Percentiles rank a stretch among this genome's conserved stretches.
These are phyloP conservation scores for Candida jianshihensis DNA, from an alignment of 805 yeast species.

Conservation along the genomic window DNA sequence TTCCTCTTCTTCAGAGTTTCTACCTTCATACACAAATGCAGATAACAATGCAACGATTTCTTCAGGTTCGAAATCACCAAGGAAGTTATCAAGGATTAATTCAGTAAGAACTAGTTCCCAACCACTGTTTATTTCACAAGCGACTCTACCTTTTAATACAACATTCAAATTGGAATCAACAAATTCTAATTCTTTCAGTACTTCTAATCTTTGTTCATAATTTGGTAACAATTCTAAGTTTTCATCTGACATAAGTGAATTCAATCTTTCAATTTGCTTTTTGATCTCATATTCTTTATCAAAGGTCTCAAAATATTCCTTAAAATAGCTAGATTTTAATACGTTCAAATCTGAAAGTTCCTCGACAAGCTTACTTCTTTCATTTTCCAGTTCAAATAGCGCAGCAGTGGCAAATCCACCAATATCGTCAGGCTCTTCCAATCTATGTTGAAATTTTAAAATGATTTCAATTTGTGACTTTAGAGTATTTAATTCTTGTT, in stretches of 20 bases:
- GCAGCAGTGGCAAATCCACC: slow-evolving; percentile 26
- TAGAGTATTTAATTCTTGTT: slow-evolving; percentile 30
- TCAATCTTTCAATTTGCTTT: slow-evolving; percentile 46
- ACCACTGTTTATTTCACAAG: slow-evolving; percentile 87
- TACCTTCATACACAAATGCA: slow-evolving; percentile 88
- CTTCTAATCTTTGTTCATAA: slow-evolving; percentile 81
- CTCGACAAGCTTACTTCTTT: slow-evolving; percentile 29
- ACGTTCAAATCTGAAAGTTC: slow-evolving; percentile 24
- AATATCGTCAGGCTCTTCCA: slow-evolving; percentile 39
- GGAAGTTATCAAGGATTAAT: slow-evolving; percentile 80
- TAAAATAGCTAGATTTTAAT: slow-evolving; percentile 36
- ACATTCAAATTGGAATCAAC: slow-evolving; percentile 74
- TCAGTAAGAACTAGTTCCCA: slow-evolving; percentile 90
- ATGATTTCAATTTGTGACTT: slow-evolving; percentile 28
- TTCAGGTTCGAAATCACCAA: slow-evolving; percentile 90
- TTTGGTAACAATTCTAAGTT: slow-evolving; percentile 88
- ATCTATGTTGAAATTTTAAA: slow-evolving; percentile 31
- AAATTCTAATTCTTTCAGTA: slow-evolving; percentile 70
- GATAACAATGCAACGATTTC: slow-evolving; percentile 94
- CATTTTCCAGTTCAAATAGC: slow-evolving; percentile 29
- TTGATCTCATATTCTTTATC: slow-evolving; percentile 40
- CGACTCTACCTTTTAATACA: slow-evolving; percentile 83
- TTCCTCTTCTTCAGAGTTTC: slow-evolving; percentile 52
- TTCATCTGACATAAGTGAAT: slow-evolving; percentile 70
- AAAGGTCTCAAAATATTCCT: slow-evolving; percentile 36